Conservation (phyloP, 2,329 filamentous ascomycete genomes). For the Paracamarosporium sp. region DNA sequence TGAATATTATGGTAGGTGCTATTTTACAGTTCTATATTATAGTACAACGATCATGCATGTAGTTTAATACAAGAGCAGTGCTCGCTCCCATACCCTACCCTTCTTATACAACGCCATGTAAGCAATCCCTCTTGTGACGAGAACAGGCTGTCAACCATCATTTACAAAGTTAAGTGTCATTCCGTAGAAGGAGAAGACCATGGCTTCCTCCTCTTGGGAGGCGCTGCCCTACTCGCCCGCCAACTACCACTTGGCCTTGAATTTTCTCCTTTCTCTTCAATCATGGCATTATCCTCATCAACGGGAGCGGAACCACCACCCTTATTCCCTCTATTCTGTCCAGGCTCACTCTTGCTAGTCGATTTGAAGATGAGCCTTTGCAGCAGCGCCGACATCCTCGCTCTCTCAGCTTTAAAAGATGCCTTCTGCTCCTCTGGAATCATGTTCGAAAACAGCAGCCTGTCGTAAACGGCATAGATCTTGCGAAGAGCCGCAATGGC, state of each 20-base stretch:
- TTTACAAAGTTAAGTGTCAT: slow-evolving; percentile 7
- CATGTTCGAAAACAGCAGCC: slow-evolving; percentile 36
- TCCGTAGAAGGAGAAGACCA: slow-evolving; percentile 10
- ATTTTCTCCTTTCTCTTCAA: slow-evolving; percentile 1
- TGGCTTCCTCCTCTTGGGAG: slow-evolving; percentile 20
- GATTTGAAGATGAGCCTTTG: slow-evolving; percentile 24
- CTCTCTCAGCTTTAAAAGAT: slow-evolving; percentile 33
- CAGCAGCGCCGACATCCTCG: slow-evolving; percentile 34
- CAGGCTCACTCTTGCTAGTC: background rate
- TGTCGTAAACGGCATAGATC: slow-evolving; percentile 40
- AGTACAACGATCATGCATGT: background rate
- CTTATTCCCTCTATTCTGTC: background rate
- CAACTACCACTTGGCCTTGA: slow-evolving; percentile 10
- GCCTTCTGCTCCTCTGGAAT: slow-evolving; percentile 35
- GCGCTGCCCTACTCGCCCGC: slow-evolving; percentile 22
- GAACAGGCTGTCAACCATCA: slow-evolving; percentile 1
- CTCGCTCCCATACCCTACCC: background rate
- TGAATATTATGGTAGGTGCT: background rate
- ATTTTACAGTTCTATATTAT: background rate
- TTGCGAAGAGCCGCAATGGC: slow-evolving; percentile 33
- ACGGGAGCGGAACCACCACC: background rate
- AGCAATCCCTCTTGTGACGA: background rate
- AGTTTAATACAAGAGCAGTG: background rate
- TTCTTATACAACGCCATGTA: background rate
- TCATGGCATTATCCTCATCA: background rate